phyloP scores from a whole-genome alignment of 495 filamentous ascomycete genomes.

The Neurospora tetrasperma region DNA sequence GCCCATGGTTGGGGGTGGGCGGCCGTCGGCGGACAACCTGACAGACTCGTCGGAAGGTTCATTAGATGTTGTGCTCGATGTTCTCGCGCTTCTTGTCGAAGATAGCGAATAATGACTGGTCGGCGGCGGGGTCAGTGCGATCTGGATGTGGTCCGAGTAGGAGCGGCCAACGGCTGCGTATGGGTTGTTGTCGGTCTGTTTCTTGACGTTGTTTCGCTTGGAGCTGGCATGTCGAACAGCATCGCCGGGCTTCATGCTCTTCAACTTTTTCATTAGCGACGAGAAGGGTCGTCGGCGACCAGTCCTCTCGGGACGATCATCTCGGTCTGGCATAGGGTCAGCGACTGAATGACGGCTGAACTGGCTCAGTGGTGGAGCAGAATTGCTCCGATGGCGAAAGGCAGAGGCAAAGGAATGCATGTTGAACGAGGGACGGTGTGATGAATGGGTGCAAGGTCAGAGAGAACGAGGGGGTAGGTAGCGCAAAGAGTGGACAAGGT shows the following conservation, averaged over 20 bases:
- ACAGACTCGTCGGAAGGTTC: conserved; percentile 40
- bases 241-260: conserved; percentile 60
- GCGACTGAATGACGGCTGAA: conserved; percentile 9
- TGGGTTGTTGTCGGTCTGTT: conserved; percentile 69
- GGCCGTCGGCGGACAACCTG: conserved; percentile 47
- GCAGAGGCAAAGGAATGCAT: conserved; percentile 13
- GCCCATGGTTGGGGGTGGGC: conserved; percentile 46
- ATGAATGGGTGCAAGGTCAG: neutral
- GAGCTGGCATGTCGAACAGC: conserved; percentile 22
- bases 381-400: conserved; percentile 11
- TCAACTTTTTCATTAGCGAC: conserved; percentile 87
- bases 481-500: neutral
- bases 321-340: conserved; percentile 27
- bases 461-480: conserved; percentile 1
- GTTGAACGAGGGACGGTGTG: neutral
- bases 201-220: conserved; percentile 31
- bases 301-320: conserved; percentile 25
- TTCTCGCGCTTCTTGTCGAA: conserved; percentile 30
- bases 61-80: conserved; percentile 27
- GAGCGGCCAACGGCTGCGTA: conserved; percentile 56
- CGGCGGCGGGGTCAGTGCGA: conserved; percentile 26
- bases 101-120: conserved; percentile 52
- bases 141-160: neutral
- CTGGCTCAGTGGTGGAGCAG: conserved; percentile 3
- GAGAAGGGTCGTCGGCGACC: conserved; percentile 76